These are phyloP conservation scores for Neurospora sp. DNA, from an alignment of 495 filamentous ascomycete species.

Conservation along the genomic window DNA sequence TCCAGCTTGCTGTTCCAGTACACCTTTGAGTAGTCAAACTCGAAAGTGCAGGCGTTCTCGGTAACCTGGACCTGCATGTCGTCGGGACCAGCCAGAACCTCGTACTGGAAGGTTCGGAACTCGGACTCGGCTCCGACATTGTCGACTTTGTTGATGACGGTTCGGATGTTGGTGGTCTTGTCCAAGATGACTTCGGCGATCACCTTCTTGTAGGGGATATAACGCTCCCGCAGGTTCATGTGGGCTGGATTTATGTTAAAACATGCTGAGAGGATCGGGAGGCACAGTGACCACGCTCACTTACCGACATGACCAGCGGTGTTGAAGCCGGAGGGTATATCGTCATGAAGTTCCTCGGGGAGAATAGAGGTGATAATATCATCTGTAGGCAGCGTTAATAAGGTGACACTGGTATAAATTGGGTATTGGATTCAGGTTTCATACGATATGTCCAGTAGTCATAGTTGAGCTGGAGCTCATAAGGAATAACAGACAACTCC, in stretches of 20 bases:
- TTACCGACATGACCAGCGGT: slow-evolving; percentile 78
- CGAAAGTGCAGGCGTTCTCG: slow-evolving; percentile 53
- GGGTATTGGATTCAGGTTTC: slow-evolving; percentile 11
- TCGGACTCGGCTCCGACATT: slow-evolving; percentile 73
- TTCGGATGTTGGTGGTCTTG: slow-evolving; percentile 68
- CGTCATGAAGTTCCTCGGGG: slow-evolving; percentile 50
- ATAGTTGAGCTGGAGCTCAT: slow-evolving; percentile 67
- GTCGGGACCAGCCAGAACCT: slow-evolving; percentile 71
- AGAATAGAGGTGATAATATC: slow-evolving; percentile 76
- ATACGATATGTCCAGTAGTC: slow-evolving; percentile 76
- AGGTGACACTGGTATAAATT: not conserved
- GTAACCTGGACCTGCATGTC: slow-evolving; percentile 69
- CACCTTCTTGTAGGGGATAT: slow-evolving; percentile 69
- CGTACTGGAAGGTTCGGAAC: slow-evolving; percentile 89
- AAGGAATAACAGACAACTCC: slow-evolving; percentile 60
- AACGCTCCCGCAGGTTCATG: slow-evolving; percentile 76
- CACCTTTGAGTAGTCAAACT: slow-evolving; percentile 74
- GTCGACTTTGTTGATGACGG: slow-evolving; percentile 94
- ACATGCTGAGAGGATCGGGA: not conserved
- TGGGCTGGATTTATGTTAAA: slow-evolving; percentile 45
- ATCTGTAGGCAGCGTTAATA: slow-evolving; percentile 33
- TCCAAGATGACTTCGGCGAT: slow-evolving; percentile 78
- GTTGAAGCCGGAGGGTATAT: slow-evolving; percentile 79
- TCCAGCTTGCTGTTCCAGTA: slow-evolving; percentile 95
- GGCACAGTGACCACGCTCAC: slow-evolving; percentile 5